A percentile compares a stretch with the other conserved stretches of the same genome.
Conservation (phyloP, 345 rosid genomes). For the Anastatica hierochuntica region DNA sequence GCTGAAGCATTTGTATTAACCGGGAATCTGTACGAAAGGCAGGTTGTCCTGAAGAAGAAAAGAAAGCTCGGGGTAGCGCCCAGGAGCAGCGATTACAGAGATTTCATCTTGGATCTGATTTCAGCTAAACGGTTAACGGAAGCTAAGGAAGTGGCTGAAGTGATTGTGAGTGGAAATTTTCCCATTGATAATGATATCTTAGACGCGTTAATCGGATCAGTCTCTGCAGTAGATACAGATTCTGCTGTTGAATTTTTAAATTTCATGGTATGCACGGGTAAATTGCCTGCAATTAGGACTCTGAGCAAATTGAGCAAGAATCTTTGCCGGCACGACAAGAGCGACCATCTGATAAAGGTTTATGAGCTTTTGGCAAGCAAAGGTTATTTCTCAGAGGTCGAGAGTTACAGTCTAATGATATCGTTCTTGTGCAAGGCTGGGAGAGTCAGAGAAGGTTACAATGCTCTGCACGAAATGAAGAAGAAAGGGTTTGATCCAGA, state of each 20-base stretch:
- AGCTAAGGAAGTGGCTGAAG: slow-evolving; percentile 63
- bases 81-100: slow-evolving; percentile 57
- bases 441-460: slow-evolving; percentile 68
- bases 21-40: slow-evolving; percentile 48
- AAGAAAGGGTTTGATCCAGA: slow-evolving; percentile 59
- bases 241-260: slow-evolving; percentile 44
- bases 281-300: slow-evolving; percentile 46
- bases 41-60: slow-evolving; percentile 68
- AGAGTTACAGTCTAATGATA: slow-evolving; percentile 50
- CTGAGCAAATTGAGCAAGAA: slow-evolving; percentile 59
- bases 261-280: slow-evolving; percentile 46
- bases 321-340: slow-evolving; percentile 49
- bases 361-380: slow-evolving; percentile 39
- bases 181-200: slow-evolving; percentile 62
- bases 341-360: slow-evolving; percentile 41
- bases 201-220: slow-evolving; percentile 60
- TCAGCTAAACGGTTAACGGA: slow-evolving; percentile 41
- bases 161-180: slow-evolving; percentile 59
- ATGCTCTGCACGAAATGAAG: slow-evolving; percentile 69
- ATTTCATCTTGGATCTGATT: slow-evolving; percentile 52
- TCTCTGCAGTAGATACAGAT: slow-evolving; percentile 54
- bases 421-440: slow-evolving; percentile 65
- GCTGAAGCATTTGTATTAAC: slow-evolving; percentile 52
- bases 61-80: slow-evolving; percentile 92
- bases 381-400: slow-evolving; percentile 43